These are phyloP conservation scores for Daldinia eschscholtzii DNA, from an alignment of 2,329 filamentous ascomycete genomes.

Conservation along the genomic window DNA sequence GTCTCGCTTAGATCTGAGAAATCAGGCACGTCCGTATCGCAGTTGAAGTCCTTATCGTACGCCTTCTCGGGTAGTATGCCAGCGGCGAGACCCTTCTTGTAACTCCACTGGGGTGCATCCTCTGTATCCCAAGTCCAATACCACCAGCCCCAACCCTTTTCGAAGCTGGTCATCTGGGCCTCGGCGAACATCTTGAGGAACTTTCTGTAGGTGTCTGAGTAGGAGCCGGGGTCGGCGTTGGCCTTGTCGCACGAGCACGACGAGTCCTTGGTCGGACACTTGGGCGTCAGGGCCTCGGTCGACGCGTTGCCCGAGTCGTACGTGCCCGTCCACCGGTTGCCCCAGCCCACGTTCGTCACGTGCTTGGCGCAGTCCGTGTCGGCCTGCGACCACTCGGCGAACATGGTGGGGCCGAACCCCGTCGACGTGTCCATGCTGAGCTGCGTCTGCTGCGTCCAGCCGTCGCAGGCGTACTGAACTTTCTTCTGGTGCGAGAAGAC, in stretches of 20 bases:
- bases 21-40: conserved; percentile 67
- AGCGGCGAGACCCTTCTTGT: conserved; percentile 80
- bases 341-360: conserved; percentile 90
- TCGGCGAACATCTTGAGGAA: conserved; percentile 92
- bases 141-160: conserved; percentile 96
- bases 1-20: conserved; percentile 67
- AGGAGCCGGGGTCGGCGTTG: conserved; percentile 78
- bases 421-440: conserved; percentile 78
- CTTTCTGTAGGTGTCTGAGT: conserved; percentile 81
- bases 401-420: conserved; percentile 92
- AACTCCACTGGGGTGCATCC: conserved; percentile 89
- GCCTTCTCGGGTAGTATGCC: conserved; percentile 84
- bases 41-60: conserved; percentile 78
- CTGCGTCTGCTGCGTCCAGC: conserved; percentile 84
- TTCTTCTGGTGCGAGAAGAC: conserved; percentile 84
- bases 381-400: conserved; percentile 97
- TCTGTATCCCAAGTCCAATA: conserved; percentile 99
- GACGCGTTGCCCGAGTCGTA: conserved; percentile 75
- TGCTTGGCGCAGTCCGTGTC: conserved; percentile 92
- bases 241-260: conserved; percentile 80
- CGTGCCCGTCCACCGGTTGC: conserved; percentile 93
- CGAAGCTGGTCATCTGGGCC: conserved; percentile 95
- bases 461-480: conserved; percentile 86
- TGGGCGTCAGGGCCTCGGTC: conserved; percentile 74
- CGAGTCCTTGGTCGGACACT: conserved; percentile 76